Conservation (phyloP, 371 early-diverging fungal species). For the Mucor plumbeus region DNA sequence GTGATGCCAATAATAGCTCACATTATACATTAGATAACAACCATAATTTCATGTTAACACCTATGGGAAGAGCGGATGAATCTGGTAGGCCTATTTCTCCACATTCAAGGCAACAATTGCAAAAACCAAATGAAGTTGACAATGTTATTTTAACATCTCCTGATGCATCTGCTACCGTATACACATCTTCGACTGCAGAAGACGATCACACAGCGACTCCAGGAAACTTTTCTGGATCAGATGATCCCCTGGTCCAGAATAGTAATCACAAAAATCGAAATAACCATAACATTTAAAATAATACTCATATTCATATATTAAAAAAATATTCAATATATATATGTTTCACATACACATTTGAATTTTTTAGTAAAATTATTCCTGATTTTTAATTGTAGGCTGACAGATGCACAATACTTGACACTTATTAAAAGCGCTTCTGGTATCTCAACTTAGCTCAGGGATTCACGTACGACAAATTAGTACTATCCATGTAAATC, state of each 20-base stretch:
- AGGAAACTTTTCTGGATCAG: constrained; percentile 1
- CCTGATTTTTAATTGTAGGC: too few species aligned
- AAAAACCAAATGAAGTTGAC: constrained; percentile 20
- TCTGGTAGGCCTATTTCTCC: constrained; percentile 6
- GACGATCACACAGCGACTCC: constrained; percentile 1
- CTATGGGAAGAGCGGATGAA: background rate
- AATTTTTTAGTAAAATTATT: too few species aligned
- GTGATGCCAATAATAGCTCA: background rate
- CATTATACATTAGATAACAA: background rate
- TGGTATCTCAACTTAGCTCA: too few species aligned
- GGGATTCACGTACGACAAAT: too few species aligned
- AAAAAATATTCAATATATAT: too few species aligned
- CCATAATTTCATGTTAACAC: constrained; percentile 9
- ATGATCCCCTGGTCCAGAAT: constrained; percentile 1
- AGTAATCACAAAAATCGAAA: background rate
- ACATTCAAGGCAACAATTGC: background rate
- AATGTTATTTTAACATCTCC: background rate
- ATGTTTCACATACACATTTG: too few species aligned
- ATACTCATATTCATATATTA: too few species aligned
- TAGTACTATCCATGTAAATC: too few species aligned
- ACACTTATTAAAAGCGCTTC: too few species aligned
- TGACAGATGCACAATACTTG: too few species aligned
- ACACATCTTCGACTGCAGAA: background rate
- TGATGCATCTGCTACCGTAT: constrained; percentile 9
- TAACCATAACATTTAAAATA: too few species aligned